Evolutionary conservation across 371 early-diverging fungal species (phyloP).

Genomic region (Apophysomyces trapeziformis): DNA sequence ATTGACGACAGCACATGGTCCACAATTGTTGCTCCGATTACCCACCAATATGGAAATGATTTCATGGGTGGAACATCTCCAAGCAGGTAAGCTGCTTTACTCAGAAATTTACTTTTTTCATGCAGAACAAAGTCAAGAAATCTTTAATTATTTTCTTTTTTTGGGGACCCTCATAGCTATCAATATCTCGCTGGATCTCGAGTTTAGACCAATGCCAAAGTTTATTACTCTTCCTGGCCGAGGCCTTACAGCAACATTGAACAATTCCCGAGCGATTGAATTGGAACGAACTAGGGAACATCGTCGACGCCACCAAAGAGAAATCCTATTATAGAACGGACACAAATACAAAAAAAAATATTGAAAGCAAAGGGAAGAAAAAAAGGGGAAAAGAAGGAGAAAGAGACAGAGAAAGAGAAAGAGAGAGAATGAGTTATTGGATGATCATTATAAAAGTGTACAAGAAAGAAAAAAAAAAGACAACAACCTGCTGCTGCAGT

Average conservation of each 20-base stretch:
- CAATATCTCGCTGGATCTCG: conserved; percentile 50
- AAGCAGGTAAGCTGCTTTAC: conserved; percentile 39
- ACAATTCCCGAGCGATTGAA: conserved; percentile 32
- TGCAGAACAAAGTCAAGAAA: not conserved
- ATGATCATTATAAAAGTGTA: no score
- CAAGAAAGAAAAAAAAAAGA: no score
- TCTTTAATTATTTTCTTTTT: not conserved
- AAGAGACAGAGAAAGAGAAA: no score
- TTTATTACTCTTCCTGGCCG: conserved; percentile 49
- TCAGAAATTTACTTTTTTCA: conserved; percentile 3
- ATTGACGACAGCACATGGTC: conserved; percentile 42
- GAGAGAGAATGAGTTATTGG: no score
- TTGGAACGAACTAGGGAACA: conserved; percentile 42
- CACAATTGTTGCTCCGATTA: conserved; percentile 43
- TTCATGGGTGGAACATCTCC: conserved; percentile 55
- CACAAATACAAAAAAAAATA: not conserved
- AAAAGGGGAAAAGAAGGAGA: no score
- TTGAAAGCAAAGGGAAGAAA: no score
- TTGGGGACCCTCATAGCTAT: conserved; percentile 27
- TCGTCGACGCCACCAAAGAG: conserved; percentile 40
- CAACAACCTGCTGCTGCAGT: no score
- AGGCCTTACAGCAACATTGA: conserved; percentile 14
- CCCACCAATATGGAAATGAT: conserved; percentile 45
- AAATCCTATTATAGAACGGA: conserved; percentile 34
- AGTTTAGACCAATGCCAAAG: conserved; percentile 52